Percentiles rank a stretch among this genome's conserved stretches.
These are phyloP conservation scores for Rauvolfia tetraphylla DNA, from an alignment of 257 asterid species.

Conservation along the genomic window DNA sequence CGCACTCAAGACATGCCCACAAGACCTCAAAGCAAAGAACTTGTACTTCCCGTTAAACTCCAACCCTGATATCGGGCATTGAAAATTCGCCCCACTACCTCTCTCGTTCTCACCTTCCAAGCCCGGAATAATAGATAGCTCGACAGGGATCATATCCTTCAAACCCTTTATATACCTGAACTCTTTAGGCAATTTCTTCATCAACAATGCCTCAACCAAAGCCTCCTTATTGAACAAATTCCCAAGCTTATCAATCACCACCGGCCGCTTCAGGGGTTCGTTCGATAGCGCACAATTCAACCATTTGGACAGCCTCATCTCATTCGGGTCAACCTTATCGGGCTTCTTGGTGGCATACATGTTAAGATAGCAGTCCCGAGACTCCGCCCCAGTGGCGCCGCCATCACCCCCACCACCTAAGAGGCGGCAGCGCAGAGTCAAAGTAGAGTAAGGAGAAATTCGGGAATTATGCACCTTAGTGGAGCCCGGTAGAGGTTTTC, in stretches of 20 bases:
- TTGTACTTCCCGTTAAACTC: constrained; percentile 80
- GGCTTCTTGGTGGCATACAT: constrained; percentile 87
- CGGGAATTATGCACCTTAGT: constrained; percentile 29
- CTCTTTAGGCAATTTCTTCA: constrained; percentile 75
- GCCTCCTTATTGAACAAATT: constrained; percentile 89
- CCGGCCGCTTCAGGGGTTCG: constrained; percentile 75
- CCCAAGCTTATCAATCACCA: constrained; percentile 74
- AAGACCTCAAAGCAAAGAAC: constrained; percentile 56
- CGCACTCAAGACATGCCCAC: constrained; percentile 89
- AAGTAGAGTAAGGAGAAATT: constrained; percentile 54
- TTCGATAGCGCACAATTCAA: constrained; percentile 74
- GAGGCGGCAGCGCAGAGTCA: constrained; percentile 52
- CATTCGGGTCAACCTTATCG: constrained; percentile 79
- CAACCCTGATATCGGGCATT: constrained; percentile 73
- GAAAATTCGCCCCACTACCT: constrained; percentile 39
- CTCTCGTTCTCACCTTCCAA: constrained; percentile 26
- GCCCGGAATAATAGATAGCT: constrained; percentile 50
- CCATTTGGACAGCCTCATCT: constrained; percentile 72
- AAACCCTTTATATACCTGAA: constrained; percentile 77
- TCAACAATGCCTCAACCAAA: constrained; percentile 78
- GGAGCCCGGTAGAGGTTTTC: constrained; percentile 51
- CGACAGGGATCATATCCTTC: constrained; percentile 85
- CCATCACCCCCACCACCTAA: constrained; percentile 96
- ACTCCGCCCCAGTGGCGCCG: constrained; percentile 95
- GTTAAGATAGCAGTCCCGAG: constrained; percentile 79